phyloP scores from a whole-genome alignment of 768 basidiomycete species.

The Antrodiella citrinella region DNA sequence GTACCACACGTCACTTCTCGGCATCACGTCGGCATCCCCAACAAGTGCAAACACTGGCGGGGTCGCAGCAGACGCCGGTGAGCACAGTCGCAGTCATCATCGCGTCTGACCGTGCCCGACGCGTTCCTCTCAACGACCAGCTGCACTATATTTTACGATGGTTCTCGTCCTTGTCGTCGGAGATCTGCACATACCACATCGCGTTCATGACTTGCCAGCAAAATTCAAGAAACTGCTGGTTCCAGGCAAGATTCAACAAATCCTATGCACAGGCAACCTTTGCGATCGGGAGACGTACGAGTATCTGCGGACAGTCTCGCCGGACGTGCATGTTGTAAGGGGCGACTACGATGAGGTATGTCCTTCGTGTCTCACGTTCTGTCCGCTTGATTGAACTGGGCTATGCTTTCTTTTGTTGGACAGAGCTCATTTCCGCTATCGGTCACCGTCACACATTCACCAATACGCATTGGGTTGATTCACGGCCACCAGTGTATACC shows the following conservation, averaged over 20 bases:
- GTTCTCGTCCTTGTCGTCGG: conserved; percentile 95
- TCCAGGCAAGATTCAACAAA: conserved; percentile 92
- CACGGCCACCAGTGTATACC: conserved; percentile 95
- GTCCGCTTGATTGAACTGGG: background rate
- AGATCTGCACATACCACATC: conserved; percentile 93
- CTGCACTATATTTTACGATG: conserved; percentile 35
- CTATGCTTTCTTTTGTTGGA: conserved; percentile 23
- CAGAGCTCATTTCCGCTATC: conserved; percentile 72
- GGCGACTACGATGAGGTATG: conserved; percentile 95
- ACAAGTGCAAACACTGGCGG: background rate
- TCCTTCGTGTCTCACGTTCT: conserved; percentile 8
- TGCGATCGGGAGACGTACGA: conserved; percentile 98
- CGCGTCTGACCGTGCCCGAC: background rate
- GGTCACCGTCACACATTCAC: conserved; percentile 68
- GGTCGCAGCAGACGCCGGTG: background rate
- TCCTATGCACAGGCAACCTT: conserved; percentile 94
- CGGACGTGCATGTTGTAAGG: conserved; percentile 84
- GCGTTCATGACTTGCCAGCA: conserved; percentile 81
- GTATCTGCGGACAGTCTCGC: conserved; percentile 88
- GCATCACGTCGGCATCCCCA: background rate
- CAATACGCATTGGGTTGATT: conserved; percentile 86
- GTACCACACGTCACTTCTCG: background rate
- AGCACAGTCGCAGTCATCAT: background rate
- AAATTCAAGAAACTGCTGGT: conserved; percentile 96
- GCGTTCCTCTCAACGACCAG: background rate